Conservation (phyloP, 2,329 filamentous ascomycete species). For the Byssoonygena ceratinophila region DNA sequence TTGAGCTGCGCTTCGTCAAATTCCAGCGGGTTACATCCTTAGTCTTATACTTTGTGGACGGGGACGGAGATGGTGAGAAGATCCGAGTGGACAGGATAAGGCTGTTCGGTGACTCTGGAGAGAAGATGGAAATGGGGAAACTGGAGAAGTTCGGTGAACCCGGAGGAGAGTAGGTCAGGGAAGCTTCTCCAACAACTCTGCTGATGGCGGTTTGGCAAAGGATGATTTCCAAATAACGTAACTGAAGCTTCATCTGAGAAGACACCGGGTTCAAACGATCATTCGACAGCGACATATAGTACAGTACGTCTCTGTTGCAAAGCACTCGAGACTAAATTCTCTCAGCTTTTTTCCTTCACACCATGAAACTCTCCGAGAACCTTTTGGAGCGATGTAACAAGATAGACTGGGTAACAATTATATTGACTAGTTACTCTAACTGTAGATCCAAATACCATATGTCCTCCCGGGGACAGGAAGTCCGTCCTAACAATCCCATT, state of each 20-base stretch:
- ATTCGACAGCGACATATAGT: too few species aligned
- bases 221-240: too few species aligned
- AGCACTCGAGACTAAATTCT: too few species aligned
- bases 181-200: background rate
- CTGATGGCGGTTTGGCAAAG: too few species aligned
- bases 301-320: too few species aligned
- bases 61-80: constrained; percentile 72
- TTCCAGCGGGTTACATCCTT: constrained; percentile 88
- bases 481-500: constrained; percentile 7
- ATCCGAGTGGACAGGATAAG: constrained; percentile 54
- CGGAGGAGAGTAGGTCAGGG: constrained; percentile 42
- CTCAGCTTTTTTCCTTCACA: background rate
- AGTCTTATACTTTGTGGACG: constrained; percentile 79
- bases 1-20: constrained; percentile 80
- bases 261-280: too few species aligned
- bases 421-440: background rate
- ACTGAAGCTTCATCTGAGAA: too few species aligned
- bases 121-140: constrained; percentile 89
- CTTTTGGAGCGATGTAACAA: background rate
- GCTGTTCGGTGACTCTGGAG: constrained; percentile 77
- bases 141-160: constrained; percentile 87
- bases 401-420: background rate
- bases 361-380: too few species aligned
- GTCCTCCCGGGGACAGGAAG: background rate
- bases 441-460: background rate